Evolutionary conservation across 192 early-diverging fungal genomes (phyloP), one percentile per base, ranked within the genome.

Genomic region (Backusella mclennaniae): DNA sequence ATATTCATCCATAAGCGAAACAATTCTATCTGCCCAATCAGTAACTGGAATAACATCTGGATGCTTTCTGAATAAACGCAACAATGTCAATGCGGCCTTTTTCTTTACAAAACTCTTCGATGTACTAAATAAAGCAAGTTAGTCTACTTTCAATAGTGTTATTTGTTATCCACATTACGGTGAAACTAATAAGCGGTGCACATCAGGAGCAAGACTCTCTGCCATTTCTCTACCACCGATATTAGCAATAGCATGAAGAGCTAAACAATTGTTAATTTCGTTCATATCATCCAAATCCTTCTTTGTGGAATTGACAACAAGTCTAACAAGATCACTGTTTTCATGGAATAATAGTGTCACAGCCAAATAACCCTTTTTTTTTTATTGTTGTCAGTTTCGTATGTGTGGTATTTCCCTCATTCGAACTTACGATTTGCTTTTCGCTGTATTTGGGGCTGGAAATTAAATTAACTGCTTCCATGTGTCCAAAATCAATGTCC

Each of bases 401-500:
- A 7, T 19, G 5, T 23, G 19, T 56, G 0, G 9, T 38, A 7
- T 67, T 15, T 35, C 63, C 56, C 44, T 23, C 71, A 46, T 66
- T 12, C 71, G 46, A 14, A 79, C 88, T 81, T 85, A 96, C 95
- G 73, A 99, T 97, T 85, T 98, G 97, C 81, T 99, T 99, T 77
- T 99, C 98, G 74, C 94, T 95, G 83, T 96, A 99, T 76, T 97
- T 97, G 38, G 76, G 67, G 74, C 95, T 96, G 29, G 91, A 92
- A 67, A 98, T 89, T 67, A 99, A 86, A 73, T 96, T 93, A 56
- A 99, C 93, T 35, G 97, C 96, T 77, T 99, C 98, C 83, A 94
- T 87, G 79, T 98, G 96, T 52, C 98, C 98, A 89, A 99, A 97
- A 83, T 99, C 96, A 66, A 99, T 92, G 41, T 98, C 95, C 91